Evolutionary conservation across 768 basidiomycete species (phyloP), one percentile per base, ranked within the genome.

Genomic region (Neoboletus brunneissimus): DNA sequence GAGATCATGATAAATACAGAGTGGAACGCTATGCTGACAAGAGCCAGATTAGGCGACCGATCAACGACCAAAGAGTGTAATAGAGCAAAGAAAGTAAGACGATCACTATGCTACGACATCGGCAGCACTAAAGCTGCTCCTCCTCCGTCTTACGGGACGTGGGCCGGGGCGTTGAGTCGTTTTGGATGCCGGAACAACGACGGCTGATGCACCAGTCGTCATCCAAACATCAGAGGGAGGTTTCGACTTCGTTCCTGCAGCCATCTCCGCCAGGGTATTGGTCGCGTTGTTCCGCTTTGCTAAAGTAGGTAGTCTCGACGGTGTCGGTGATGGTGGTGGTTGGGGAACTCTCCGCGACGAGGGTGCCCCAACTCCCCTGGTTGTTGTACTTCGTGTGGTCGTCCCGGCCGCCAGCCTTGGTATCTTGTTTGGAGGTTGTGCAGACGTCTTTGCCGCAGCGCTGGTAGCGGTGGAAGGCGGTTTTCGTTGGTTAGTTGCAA

Each of bases 101-200:
- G 35, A 48, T 38, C 44, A 47, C 74, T 76, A 93, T 65, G 88
- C 90, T 57, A 92, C 83, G 22, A 93, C 86, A 69, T 94, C 91
- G 4, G 88, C 91, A 54, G 86, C 79, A 67, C 92, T 93, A 72
- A 94, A 94, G 64, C 92, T 94, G 67, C 91, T 93, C 56, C 91
- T 78, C 66, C 91, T 76, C 58, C 89, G 81, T 60, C 90, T 79
- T 48, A 91, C 82, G 42, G 77, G 87, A 51, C 91, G 79, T 58
- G 91, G 73, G 2, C 86, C 84, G 9, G 91, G 91, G 38, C 90
- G 83, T 59, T 82, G 86, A 1, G 84, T 68, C 7, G 64, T 79
- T 69, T 89, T 92, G 38, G 84, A 81, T 16, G 81, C 82, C 20
- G 88, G 85, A 15, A 85, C 82, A 40, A 93, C 87, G 35, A 91